A percentile compares a stretch with the other conserved stretches of the same genome.
Conservation (phyloP, 352 stramenopile species). For the Phytophthora foliorum region DNA sequence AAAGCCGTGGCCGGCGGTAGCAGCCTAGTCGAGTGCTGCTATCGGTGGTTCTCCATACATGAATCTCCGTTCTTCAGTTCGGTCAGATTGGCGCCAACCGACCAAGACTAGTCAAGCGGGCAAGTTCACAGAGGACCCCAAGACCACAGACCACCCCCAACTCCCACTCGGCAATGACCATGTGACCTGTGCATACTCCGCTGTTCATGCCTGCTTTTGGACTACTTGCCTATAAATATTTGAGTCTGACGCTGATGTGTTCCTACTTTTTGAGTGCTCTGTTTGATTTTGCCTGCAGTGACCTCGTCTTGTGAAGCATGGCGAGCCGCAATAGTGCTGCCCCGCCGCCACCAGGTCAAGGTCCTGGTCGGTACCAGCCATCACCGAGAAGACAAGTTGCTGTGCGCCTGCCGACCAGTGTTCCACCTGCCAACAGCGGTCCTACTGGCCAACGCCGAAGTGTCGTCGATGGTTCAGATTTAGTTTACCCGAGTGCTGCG, state of each 20-base stretch:
- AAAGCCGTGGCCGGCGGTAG: slow-evolving; percentile 42
- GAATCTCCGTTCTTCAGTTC: neutral
- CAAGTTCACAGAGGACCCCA: slow-evolving; percentile 28
- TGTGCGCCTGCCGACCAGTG: slow-evolving; percentile 20
- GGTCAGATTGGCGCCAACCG: neutral
- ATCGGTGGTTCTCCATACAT: slow-evolving; percentile 20
- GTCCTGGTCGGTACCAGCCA: slow-evolving; percentile 12
- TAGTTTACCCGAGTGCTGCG: slow-evolving; percentile 19
- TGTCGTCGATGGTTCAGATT: neutral
- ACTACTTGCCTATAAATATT: slow-evolving; percentile 36
- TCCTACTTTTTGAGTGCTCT: slow-evolving; percentile 5
- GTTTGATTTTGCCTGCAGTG: slow-evolving; percentile 12
- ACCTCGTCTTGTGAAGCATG: slow-evolving; percentile 19
- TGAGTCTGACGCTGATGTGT: slow-evolving; percentile 17
- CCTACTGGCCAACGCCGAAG: neutral
- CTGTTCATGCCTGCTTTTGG: neutral
- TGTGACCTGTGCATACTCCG: slow-evolving; percentile 34
- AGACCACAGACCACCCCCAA: slow-evolving; percentile 41
- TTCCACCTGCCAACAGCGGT: neutral
- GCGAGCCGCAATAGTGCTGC: slow-evolving; percentile 19
- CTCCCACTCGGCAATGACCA: slow-evolving; percentile 33
- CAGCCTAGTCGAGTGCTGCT: slow-evolving; percentile 26
- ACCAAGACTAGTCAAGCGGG: slow-evolving; percentile 8
- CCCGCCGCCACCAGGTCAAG: slow-evolving; percentile 17
- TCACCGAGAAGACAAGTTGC: slow-evolving; percentile 31